Percentiles rank a stretch among this genome's conserved stretches.
phyloP scores from a whole-genome alignment of 1,139 yeast species.

The Taphrina deformans region DNA sequence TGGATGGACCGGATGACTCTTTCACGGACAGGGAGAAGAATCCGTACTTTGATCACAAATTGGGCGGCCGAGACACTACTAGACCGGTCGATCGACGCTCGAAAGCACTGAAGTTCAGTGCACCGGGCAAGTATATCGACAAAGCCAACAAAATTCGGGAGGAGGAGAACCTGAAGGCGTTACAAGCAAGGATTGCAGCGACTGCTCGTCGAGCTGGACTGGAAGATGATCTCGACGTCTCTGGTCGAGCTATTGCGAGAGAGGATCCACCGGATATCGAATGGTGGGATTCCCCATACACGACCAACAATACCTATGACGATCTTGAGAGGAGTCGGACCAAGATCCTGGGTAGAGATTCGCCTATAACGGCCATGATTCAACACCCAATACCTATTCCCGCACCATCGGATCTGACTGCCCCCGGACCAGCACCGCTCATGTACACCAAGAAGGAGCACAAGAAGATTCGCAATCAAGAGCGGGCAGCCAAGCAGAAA shows the following conservation, averaged over 20 bases:
- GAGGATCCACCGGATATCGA: slow-evolving; percentile 61
- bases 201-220: slow-evolving; percentile 40
- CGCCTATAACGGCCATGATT: slow-evolving; percentile 61
- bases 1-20: slow-evolving; percentile 38
- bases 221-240: slow-evolving; percentile 38
- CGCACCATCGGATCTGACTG: slow-evolving; percentile 55
- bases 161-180: slow-evolving; percentile 47
- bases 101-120: slow-evolving; percentile 54
- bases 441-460: slow-evolving; percentile 66
- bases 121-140: slow-evolving; percentile 61
- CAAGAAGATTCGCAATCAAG: slow-evolving; percentile 71
- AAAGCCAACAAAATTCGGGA: slow-evolving; percentile 57
- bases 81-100: slow-evolving; percentile 41
- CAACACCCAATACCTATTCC: slow-evolving; percentile 77
- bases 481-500: slow-evolving; percentile 62
- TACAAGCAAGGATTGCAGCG: slow-evolving; percentile 43
- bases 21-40: slow-evolving; percentile 45
- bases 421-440: slow-evolving; percentile 53
- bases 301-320: slow-evolving; percentile 43
- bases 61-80: slow-evolving; percentile 41
- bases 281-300: slow-evolving; percentile 77
- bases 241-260: slow-evolving; percentile 43
- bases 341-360: slow-evolving; percentile 48
- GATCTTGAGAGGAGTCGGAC: slow-evolving; percentile 41
- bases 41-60: slow-evolving; percentile 60